phyloP scores from a whole-genome alignment of 495 filamentous ascomycete genomes.

The Gamarada debralockiae region DNA sequence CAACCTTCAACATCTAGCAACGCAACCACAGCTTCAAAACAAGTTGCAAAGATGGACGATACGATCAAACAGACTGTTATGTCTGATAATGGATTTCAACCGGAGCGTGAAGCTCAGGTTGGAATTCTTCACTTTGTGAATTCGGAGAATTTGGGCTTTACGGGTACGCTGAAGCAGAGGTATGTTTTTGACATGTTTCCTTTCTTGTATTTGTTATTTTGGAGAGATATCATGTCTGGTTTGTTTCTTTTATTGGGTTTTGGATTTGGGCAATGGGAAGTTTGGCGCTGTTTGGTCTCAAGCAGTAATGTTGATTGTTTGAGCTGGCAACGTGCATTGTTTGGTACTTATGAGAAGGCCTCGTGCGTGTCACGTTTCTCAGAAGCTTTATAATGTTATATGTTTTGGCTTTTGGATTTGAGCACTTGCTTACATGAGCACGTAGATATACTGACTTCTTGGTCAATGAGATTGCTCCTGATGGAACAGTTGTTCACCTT shows the following conservation, averaged over 20 bases:
- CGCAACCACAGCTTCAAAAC: background rate
- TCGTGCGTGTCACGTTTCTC: background rate
- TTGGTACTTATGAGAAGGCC: no score
- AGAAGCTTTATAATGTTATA: background rate
- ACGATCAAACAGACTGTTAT: background rate
- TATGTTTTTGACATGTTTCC: conserved; percentile 26
- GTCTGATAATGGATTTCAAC: conserved; percentile 4
- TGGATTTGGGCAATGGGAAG: no score
- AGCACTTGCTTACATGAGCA: conserved; percentile 1
- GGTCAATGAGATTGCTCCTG: conserved; percentile 83
- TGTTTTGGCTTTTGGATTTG: background rate
- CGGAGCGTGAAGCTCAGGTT: conserved; percentile 40
- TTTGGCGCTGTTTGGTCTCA: no score
- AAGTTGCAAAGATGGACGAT: conserved; percentile 3
- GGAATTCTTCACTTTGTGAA: conserved; percentile 56
- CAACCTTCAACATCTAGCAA: background rate
- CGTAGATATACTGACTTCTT: conserved; percentile 89
- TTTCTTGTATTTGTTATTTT: background rate
- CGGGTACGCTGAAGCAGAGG: conserved; percentile 57
- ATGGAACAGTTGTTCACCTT: conserved; percentile 78
- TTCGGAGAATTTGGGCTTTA: conserved; percentile 43
- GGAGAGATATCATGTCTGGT: background rate
- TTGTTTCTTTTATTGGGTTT: no score
- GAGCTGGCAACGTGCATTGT: no score
- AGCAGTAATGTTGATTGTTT: no score